These are phyloP conservation scores for Scleroderma bovista DNA, from an alignment of 768 basidiomycete species.

Conservation along the genomic window DNA sequence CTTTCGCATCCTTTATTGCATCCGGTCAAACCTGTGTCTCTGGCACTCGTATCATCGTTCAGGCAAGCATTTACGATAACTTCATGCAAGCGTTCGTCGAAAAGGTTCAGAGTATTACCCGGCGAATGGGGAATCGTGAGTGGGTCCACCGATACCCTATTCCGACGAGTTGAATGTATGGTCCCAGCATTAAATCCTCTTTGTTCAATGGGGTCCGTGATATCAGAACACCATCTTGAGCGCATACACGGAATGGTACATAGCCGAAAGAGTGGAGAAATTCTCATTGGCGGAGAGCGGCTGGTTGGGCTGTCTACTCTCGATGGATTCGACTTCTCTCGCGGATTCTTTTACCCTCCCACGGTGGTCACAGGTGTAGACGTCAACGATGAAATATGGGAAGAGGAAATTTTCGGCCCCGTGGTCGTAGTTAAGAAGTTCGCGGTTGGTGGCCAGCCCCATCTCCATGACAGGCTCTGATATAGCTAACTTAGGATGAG, in stretches of 20 bases:
- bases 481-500: slow-evolving; percentile 42
- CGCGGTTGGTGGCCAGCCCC: slow-evolving; percentile 32
- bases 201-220: slow-evolving; percentile 78
- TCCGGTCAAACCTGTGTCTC: slow-evolving; percentile 92
- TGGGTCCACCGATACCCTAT: slow-evolving; percentile 8
- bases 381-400: slow-evolving; percentile 61
- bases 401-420: slow-evolving; percentile 83
- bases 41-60: slow-evolving; percentile 77
- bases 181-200: slow-evolving; percentile 59
- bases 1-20: slow-evolving; percentile 81
- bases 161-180: neutral
- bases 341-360: slow-evolving; percentile 74
- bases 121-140: slow-evolving; percentile 77
- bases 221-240: slow-evolving; percentile 57
- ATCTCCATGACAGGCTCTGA: neutral
- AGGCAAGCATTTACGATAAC: slow-evolving; percentile 59
- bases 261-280: slow-evolving; percentile 37
- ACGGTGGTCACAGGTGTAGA: slow-evolving; percentile 63
- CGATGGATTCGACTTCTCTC: slow-evolving; percentile 67
- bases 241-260: slow-evolving; percentile 59
- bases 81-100: slow-evolving; percentile 60
- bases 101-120: slow-evolving; percentile 57
- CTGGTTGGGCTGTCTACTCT: slow-evolving; percentile 57
- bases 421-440: slow-evolving; percentile 67
- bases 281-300: slow-evolving; percentile 63